phyloP scores from a whole-genome alignment of 2,329 filamentous ascomycete genomes.

The Xylaria arbuscula region DNA sequence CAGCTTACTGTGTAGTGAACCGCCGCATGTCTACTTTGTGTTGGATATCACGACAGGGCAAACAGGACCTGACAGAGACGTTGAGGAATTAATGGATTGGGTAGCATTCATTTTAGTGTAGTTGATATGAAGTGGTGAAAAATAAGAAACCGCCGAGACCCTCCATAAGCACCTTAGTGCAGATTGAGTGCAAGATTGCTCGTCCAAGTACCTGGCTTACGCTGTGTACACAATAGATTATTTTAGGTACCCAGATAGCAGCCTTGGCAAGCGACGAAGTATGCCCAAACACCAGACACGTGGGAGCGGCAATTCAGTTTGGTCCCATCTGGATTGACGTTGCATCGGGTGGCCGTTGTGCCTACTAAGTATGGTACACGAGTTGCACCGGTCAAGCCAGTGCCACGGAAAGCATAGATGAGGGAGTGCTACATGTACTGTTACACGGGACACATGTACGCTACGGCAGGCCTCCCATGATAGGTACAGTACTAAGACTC shows the following conservation, averaged over 20 bases:
- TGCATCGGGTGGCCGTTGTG: conserved; percentile 24
- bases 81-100: background rate
- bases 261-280: conserved; percentile 25
- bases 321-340: conserved; percentile 25
- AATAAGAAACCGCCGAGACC: background rate
- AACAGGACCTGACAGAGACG: background rate
- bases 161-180: background rate
- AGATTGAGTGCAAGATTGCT: background rate
- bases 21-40: background rate
- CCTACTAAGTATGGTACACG: conserved; percentile 23
- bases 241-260: conserved; percentile 8
- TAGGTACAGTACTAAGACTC: conserved; percentile 4
- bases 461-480: background rate
- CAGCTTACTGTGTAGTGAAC: conserved; percentile 10
- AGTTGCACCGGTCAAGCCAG: conserved; percentile 30
- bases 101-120: conserved; percentile 6
- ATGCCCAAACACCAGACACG: conserved; percentile 31
- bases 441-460: background rate
- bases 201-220: background rate
- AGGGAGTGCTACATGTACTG: conserved; percentile 1
- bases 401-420: conserved; percentile 20
- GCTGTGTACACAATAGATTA: background rate
- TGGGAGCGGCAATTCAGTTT: conserved; percentile 36
- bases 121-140: background rate
- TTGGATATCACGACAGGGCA: background rate